Conservation (phyloP, 2,329 filamentous ascomycete species). For the Stachybotrys elegans region DNA sequence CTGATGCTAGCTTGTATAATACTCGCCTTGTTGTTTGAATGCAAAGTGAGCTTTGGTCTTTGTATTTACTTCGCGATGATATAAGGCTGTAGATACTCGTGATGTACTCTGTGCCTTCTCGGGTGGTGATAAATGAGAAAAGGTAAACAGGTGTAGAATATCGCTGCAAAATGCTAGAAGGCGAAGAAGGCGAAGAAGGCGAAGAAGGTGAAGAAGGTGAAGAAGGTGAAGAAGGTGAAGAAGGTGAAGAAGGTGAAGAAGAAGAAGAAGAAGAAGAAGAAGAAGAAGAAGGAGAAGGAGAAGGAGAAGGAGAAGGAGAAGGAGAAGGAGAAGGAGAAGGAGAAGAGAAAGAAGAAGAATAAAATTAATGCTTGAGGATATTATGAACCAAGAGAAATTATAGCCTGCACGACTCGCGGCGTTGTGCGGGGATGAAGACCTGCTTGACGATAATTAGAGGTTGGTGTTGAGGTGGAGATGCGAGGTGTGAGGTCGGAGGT, state of each 20-base stretch:
- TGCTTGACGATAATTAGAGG: too few species aligned
- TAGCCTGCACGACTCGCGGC: too few species aligned
- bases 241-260: conserved; percentile 5
- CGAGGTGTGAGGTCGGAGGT: conserved; percentile 6
- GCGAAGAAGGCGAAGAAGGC: conserved; percentile 6
- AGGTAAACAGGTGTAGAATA: not conserved
- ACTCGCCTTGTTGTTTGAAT: too few species aligned
- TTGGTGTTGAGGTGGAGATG: not conserved
- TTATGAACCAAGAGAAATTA: too few species aligned
- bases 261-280: not conserved
- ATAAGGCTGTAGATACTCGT: too few species aligned
- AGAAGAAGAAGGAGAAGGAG: conserved; percentile 8
- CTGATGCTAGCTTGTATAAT: too few species aligned
- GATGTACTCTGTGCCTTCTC: too few species aligned
- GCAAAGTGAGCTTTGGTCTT: too few species aligned
- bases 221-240: conserved; percentile 11
- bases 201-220: not conserved
- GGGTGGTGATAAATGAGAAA: not conserved
- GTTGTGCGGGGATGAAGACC: too few species aligned
- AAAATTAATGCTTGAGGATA: too few species aligned
- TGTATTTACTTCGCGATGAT: too few species aligned
- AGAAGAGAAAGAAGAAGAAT: not conserved
- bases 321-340: conserved; percentile 9
- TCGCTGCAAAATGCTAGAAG: not conserved
- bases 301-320: not conserved